Base-by-base conservation (phyloP, 1,284 basidiomycete species). In the Papiliotrema nemorosa region DNA sequence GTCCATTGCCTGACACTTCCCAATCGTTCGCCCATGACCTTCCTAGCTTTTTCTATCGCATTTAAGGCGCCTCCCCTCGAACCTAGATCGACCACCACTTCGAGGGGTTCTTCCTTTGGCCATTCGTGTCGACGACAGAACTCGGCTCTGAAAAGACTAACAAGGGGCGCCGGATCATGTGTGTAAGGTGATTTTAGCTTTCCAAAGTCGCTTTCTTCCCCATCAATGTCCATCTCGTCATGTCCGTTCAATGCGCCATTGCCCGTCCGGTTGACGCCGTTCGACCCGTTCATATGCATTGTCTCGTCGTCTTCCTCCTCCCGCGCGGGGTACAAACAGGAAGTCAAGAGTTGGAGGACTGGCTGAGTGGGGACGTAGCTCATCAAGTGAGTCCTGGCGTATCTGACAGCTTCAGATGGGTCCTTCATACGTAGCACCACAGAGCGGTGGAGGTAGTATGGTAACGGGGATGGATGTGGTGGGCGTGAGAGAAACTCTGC, bases 1-100 rank as follows among this genome's bases (percentile, higher is more conserved):
- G 91, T 85, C 82, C 73, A 91, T 83, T 75, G 84, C 85, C 93
- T 89, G 87, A 78, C 90, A 64, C 85, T 88, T 69, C 90, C 91
- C 57, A 86, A 79, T 14, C 69, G 61, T 64, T 93, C 88, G 59
- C 89, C 84, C 87, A 97, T 90, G 27, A 97, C 86, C 58, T 86
- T 87, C 56, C 88, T 81, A 7, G 89, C 91, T 73, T 94, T 96
- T 77, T 94, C 89, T 53, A 96, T 93, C 55, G 85, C 82, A 12
- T 86, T 85, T 50, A 97, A 73, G 1, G 90, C 90, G 0, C 90
- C 89, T 5, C 89, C 87, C 33, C 63, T 59, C 0, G 88, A 89
- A 1, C 93, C 93, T 44, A 97, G 85, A 64, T 93, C 90, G 0
- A 88, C 88, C 0, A 90, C 86, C 4, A 94, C 87, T 45, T 86